Evolutionary conservation across 352 stramenopile species (phyloP).

Genomic region (Phytopythium montanum): DNA sequence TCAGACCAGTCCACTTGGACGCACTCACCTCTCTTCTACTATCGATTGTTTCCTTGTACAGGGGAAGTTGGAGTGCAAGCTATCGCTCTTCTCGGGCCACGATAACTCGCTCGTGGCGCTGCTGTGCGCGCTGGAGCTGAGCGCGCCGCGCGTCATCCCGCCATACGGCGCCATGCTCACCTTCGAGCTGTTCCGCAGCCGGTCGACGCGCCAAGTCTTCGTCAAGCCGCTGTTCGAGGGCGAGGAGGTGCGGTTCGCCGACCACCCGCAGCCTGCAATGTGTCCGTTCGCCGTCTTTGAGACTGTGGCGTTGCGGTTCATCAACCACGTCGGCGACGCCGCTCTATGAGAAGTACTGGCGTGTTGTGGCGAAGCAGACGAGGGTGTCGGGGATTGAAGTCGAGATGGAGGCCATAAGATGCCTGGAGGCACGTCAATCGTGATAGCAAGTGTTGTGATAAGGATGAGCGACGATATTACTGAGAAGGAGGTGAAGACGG

Average conservation of each 20-base stretch:
- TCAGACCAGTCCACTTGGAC: no score
- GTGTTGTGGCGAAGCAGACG: no score
- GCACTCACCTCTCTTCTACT: neutral
- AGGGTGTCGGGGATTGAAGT: no score
- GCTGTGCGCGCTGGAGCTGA: conserved; percentile 55
- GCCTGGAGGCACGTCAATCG: no score
- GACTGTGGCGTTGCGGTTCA: conserved; percentile 36
- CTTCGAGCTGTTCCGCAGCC: conserved; percentile 63
- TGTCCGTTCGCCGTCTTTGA: conserved; percentile 60
- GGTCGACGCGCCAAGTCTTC: conserved; percentile 35
- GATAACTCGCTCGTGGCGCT: conserved; percentile 80
- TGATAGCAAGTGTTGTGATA: neutral
- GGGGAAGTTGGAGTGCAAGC: conserved; percentile 23
- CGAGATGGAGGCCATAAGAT: no score
- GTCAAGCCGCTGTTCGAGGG: conserved; percentile 56
- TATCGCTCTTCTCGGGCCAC: conserved; percentile 77
- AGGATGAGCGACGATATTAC: no score
- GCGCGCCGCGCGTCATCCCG: conserved; percentile 48
- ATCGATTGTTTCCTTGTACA: neutral
- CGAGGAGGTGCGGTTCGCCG: conserved; percentile 32
- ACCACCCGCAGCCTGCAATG: conserved; percentile 35
- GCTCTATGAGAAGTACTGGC: conserved; percentile 1
- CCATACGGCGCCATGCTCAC: conserved; percentile 70
- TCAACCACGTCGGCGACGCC: conserved; percentile 22
- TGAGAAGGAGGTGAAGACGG: no score